A percentile compares a stretch with the other conserved stretches of the same genome.
Conservation (phyloP, 2,329 filamentous ascomycete genomes). For the Botryotinia convoluta region DNA sequence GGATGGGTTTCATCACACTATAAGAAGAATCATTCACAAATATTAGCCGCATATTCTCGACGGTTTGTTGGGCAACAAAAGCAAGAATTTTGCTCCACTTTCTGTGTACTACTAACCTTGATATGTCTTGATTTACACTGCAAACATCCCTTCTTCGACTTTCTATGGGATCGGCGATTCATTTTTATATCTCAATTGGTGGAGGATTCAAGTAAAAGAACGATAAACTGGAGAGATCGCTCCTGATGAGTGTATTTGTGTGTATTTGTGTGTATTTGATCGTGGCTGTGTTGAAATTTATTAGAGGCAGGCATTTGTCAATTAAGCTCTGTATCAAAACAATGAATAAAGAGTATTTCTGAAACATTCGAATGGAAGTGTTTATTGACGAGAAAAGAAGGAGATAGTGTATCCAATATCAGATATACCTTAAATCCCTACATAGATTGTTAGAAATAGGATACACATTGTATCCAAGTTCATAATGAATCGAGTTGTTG, state of each 20-base stretch:
- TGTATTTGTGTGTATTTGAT: not conserved
- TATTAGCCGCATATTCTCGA: not conserved
- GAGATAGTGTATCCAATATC: not conserved
- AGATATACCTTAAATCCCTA: not conserved
- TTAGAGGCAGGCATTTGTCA: not conserved
- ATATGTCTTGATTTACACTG: slow-evolving; percentile 30
- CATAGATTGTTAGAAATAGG: not conserved
- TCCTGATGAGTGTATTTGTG: not conserved
- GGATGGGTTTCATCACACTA: slow-evolving; percentile 33
- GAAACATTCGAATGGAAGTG: not conserved
- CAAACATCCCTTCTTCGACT: slow-evolving; percentile 29
- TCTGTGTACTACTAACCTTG: slow-evolving; percentile 25
- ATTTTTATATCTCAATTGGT: not conserved
- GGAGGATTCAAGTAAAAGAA: not conserved
- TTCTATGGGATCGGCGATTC: slow-evolving; percentile 29
- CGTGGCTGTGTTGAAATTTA: not conserved
- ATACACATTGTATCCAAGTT: not conserved
- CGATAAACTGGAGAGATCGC: not conserved
- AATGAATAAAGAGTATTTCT: not conserved
- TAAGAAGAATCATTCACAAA: not conserved
- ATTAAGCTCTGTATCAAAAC: not conserved
- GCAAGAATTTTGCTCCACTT: not conserved
- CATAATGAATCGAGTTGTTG: not conserved
- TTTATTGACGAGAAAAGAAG: not conserved
- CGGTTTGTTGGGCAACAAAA: not conserved